Percentiles rank a stretch among this genome's conserved stretches.
These are phyloP conservation scores for Pyrus pyrifolia DNA, from an alignment of 306 rosid genomes.

Conservation along the genomic window DNA sequence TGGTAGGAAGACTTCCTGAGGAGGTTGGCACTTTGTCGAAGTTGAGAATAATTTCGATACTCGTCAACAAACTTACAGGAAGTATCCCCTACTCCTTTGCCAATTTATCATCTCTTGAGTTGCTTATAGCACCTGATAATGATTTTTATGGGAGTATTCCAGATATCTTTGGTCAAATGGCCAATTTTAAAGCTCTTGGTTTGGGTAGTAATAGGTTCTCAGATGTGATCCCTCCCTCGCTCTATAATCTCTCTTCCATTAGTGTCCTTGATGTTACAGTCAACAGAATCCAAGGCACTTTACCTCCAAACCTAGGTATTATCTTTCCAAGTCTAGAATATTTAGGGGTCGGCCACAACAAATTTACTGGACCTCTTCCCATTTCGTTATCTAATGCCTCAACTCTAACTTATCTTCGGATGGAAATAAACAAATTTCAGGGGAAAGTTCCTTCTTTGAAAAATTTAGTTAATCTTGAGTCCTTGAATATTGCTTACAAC, in stretches of 20 bases:
- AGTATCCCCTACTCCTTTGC: not conserved
- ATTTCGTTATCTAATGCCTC: not conserved
- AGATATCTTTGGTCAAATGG: not conserved
- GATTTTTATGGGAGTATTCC: not conserved
- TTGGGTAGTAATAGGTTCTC: rapidly evolving
- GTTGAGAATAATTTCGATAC: rapidly evolving
- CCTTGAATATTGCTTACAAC: not conserved
- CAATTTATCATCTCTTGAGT: not conserved
- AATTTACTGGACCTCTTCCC: not conserved
- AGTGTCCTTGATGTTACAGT: not conserved
- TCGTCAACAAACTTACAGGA: not conserved
- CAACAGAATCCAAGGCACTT: not conserved
- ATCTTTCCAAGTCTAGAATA: not conserved
- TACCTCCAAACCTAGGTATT: not conserved
- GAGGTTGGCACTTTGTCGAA: not conserved
- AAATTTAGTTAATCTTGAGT: not conserved
- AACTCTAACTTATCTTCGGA: no score
- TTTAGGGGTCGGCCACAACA: not conserved
- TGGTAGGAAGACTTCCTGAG: not conserved
- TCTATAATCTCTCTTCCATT: not conserved
- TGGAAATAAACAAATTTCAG: not conserved
- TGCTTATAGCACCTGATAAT: rapidly evolving
- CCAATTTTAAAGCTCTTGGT: rapidly evolving
- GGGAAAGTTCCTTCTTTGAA: not conserved
- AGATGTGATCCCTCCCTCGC: not conserved